These are phyloP conservation scores for Clausena lansium DNA, from an alignment of 345 rosid genomes.

Conservation along the genomic window DNA sequence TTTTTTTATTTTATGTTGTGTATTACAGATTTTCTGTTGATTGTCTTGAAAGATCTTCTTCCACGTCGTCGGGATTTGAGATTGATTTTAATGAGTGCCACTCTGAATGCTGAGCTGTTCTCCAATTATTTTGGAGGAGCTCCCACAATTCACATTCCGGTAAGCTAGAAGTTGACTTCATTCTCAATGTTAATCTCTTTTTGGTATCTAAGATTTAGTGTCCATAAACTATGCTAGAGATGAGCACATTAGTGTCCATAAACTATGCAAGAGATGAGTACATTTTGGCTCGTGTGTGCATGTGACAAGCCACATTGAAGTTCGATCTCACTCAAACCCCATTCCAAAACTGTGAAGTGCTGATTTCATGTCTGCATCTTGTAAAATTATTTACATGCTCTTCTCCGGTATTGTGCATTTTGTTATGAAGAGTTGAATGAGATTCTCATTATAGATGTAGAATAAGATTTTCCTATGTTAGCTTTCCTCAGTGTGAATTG, in stretches of 20 bases:
- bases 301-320: not conserved
- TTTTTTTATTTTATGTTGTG: constrained; percentile 3
- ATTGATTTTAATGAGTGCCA: constrained; percentile 96
- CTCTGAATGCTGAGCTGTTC: constrained; percentile 93
- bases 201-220: constrained; percentile 2
- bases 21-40: constrained; percentile 80
- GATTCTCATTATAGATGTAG: not conserved
- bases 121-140: constrained; percentile 89
- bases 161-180: constrained; percentile 33
- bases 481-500: not conserved
- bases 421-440: not conserved
- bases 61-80: constrained; percentile 92
- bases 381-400: not conserved
- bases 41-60: constrained; percentile 97
- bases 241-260: not conserved
- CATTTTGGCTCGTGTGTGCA: not conserved
- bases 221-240: no score
- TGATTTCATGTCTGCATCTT: not conserved
- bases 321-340: not conserved
- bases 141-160: constrained; percentile 91
- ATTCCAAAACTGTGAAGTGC: not conserved
- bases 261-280: not conserved
- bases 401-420: not conserved
- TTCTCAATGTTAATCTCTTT: not conserved
- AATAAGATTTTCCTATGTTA: not conserved